Evolutionary conservation across 2,329 filamentous ascomycete genomes (phyloP).

Genomic region (Colletotrichum australisinense): DNA sequence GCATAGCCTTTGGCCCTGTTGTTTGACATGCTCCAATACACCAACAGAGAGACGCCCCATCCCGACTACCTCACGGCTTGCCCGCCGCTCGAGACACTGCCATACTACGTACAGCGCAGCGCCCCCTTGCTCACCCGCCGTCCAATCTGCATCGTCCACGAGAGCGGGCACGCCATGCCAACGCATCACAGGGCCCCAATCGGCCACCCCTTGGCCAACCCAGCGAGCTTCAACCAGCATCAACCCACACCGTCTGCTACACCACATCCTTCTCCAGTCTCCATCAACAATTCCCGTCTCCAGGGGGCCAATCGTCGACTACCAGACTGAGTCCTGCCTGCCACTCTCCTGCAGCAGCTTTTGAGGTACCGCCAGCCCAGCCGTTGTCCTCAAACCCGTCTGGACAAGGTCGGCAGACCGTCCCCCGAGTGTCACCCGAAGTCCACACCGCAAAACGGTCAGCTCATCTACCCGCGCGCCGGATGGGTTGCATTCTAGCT

Average conservation of each 20-base stretch:
- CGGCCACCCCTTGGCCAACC: slow-evolving; percentile 18
- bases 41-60: background rate
- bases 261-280: slow-evolving; percentile 9
- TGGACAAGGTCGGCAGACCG: background rate
- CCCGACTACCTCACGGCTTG: background rate
- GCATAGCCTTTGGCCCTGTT: slow-evolving; percentile 33
- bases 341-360: slow-evolving; percentile 15
- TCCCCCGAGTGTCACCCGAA: background rate
- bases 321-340: slow-evolving; percentile 11
- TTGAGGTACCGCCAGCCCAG: background rate
- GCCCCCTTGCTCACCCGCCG: slow-evolving; percentile 23
- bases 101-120: background rate
- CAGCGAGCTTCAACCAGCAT: slow-evolving; percentile 22
- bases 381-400: background rate
- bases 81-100: slow-evolving; percentile 8
- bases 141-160: slow-evolving; percentile 39
- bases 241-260: slow-evolving; percentile 23
- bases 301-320: slow-evolving; percentile 23
- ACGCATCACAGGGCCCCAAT: slow-evolving; percentile 37
- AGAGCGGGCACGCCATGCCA: slow-evolving; percentile 36
- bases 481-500: background rate
- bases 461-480: background rate
- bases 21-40: slow-evolving; percentile 27
- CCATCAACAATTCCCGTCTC: slow-evolving; percentile 6
- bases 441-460: slow-evolving; percentile 2